These are phyloP conservation scores for Gracilaria caudata DNA, from an alignment of 23 red algal genomes.

Conservation along the genomic window DNA sequence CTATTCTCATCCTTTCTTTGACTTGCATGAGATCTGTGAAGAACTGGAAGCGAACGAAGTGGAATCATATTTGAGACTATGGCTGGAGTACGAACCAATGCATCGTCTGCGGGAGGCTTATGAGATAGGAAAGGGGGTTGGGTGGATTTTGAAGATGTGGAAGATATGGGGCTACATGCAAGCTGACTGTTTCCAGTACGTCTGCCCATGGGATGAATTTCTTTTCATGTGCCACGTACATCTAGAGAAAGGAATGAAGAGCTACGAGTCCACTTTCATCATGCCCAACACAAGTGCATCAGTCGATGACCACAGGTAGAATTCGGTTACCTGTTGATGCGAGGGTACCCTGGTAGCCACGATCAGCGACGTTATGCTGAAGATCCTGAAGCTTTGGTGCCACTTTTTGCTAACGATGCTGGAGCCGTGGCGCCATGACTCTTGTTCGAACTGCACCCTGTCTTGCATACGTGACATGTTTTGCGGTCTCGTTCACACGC, in stretches of 20 bases:
- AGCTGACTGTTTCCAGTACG: background rate
- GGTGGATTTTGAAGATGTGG: slow-evolving; percentile 14
- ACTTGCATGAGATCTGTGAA: slow-evolving; percentile 18
- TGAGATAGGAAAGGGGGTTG: slow-evolving; percentile 5
- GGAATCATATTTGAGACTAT: slow-evolving; percentile 4
- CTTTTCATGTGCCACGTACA: background rate
- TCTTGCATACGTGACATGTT: background rate
- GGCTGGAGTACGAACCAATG: slow-evolving; percentile 18
- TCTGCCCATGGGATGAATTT: background rate
- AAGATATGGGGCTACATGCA: slow-evolving; percentile 1
- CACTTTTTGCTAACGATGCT: background rate
- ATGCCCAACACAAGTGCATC: slow-evolving; percentile 2
- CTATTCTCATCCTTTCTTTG: slow-evolving; percentile 18
- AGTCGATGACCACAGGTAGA: background rate
- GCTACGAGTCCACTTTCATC: background rate
- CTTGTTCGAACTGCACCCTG: background rate
- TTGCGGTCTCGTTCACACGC: background rate
- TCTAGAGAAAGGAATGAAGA: background rate
- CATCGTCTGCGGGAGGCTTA: background rate
- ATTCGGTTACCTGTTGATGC: background rate
- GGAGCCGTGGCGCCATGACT: background rate
- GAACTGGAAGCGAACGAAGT: background rate
- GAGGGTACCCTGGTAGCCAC: background rate
- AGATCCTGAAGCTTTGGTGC: background rate
- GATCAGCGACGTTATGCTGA: background rate